Conservation (phyloP, 306 rosid species). For the Glycyrrhiza uralensis region DNA sequence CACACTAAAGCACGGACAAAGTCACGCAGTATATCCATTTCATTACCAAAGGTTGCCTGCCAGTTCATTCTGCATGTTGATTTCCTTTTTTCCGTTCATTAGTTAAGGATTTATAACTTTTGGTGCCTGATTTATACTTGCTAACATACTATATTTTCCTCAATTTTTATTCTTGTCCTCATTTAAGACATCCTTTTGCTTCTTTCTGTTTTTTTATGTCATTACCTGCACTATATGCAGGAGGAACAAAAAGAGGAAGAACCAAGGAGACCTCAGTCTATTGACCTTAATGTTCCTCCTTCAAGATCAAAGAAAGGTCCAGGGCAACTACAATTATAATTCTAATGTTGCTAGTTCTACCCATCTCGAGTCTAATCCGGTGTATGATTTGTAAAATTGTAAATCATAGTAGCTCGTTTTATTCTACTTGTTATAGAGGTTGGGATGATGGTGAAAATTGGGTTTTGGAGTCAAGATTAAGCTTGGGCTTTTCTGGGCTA, state of each 20-base stretch:
- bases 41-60: slow-evolving; percentile 46
- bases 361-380: slow-evolving; percentile 28
- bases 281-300: slow-evolving; percentile 51
- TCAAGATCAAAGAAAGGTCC: slow-evolving; percentile 57
- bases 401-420: slow-evolving; percentile 62
- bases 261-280: slow-evolving; percentile 25
- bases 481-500: slow-evolving; percentile 56
- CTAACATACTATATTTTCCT: background rate
- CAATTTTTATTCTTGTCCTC: background rate
- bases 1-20: slow-evolving; percentile 45
- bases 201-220: slow-evolving; percentile 11
- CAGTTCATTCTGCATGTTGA: slow-evolving; percentile 5
- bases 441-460: slow-evolving; percentile 54
- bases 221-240: slow-evolving; percentile 38
- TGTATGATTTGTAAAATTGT: slow-evolving; percentile 76
- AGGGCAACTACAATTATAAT: slow-evolving; percentile 52
- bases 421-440: slow-evolving; percentile 34
- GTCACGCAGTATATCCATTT: slow-evolving; percentile 30
- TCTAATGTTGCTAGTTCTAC: slow-evolving; percentile 27
- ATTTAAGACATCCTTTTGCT: background rate
- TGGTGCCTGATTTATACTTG: background rate
- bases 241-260: slow-evolving; percentile 56
- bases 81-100: background rate
- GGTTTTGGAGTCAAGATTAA: slow-evolving; percentile 43
- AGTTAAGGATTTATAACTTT: background rate